phyloP scores from a whole-genome alignment of 176 grass and related monocot genomes.

The Metroxylon sagu region DNA sequence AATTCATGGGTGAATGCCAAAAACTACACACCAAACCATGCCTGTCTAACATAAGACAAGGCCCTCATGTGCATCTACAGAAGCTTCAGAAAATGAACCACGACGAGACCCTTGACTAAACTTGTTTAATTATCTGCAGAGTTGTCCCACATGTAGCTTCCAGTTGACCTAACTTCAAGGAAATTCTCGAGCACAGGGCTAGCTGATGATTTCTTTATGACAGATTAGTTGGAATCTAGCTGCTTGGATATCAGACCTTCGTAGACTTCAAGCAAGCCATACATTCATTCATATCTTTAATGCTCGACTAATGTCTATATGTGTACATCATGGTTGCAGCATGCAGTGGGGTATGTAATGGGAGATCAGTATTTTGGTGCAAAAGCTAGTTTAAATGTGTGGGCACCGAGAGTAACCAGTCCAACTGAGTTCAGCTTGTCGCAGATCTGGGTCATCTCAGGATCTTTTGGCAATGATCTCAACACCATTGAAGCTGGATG shows the following conservation, averaged over 20 bases:
- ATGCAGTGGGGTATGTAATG: conserved; percentile 76
- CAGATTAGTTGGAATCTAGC: no score
- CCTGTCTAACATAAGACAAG: not conserved
- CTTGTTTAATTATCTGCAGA: not conserved
- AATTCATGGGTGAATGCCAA: no score
- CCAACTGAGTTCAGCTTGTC: conserved; percentile 94
- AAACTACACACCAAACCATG: no score
- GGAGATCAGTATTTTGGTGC: conserved; percentile 79
- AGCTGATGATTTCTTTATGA: no score
- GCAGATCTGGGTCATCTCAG: conserved; percentile 91
- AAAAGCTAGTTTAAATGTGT: conserved; percentile 87
- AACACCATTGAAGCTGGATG: conserved; percentile 97
- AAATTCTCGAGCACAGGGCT: no score
- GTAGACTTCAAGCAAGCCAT: no score
- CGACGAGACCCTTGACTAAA: not conserved
- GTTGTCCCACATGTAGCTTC: no score
- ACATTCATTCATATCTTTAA: no score
- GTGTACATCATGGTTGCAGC: conserved; percentile 27
- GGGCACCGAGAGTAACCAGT: conserved; percentile 60
- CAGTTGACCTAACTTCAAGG: no score
- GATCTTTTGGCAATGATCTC: conserved; percentile 84
- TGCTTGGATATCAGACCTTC: no score
- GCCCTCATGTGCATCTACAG: conserved; percentile 27
- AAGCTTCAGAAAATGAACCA: conserved; percentile 28
- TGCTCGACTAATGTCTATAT: no score